These are phyloP conservation scores for Geotrichum fermentans DNA, from an alignment of 1,139 yeast genomes.

Conservation along the genomic window DNA sequence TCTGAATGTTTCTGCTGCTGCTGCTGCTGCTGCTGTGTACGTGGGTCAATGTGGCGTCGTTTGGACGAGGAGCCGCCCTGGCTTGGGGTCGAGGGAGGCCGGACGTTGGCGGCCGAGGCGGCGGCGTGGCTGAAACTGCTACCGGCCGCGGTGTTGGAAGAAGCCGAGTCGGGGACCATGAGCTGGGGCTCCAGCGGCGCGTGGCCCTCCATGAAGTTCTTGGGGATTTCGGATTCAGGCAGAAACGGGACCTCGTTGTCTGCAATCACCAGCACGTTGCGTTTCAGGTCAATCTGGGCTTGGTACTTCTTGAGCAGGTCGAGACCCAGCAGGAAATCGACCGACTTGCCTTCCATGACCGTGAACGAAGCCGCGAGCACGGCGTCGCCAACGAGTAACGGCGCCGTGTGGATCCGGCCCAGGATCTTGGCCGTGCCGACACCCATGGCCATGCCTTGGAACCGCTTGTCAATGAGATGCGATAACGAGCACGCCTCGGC, in stretches of 20 bases:
- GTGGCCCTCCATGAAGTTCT: slow-evolving; percentile 26
- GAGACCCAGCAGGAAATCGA: slow-evolving; percentile 50
- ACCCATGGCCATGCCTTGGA: slow-evolving; percentile 79
- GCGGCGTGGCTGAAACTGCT: neutral
- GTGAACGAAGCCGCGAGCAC: slow-evolving; percentile 75
- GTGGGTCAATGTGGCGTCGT: slow-evolving; percentile 24
- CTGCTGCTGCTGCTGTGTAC: slow-evolving; percentile 23
- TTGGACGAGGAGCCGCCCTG: slow-evolving; percentile 2
- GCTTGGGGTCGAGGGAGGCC: slow-evolving; percentile 21
- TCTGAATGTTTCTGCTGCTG: slow-evolving; percentile 38
- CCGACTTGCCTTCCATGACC: slow-evolving; percentile 61
- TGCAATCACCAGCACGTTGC: slow-evolving; percentile 67
- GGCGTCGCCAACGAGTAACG: slow-evolving; percentile 66
- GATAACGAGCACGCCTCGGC: slow-evolving; percentile 70
- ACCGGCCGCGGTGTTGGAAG: neutral
- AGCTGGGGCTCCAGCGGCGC: neutral
- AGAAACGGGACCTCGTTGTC: slow-evolving; percentile 66
- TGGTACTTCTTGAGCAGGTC: slow-evolving; percentile 87
- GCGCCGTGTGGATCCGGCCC: slow-evolving; percentile 88
- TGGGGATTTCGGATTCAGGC: slow-evolving; percentile 66
- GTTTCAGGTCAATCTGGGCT: slow-evolving; percentile 69
- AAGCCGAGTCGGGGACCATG: neutral
- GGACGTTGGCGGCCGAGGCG: slow-evolving; percentile 21
- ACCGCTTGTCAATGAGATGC: slow-evolving; percentile 74
- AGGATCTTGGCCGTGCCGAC: slow-evolving; percentile 77